phyloP scores from a whole-genome alignment of 192 early-diverging fungal genomes.

The Backusella luteola region DNA sequence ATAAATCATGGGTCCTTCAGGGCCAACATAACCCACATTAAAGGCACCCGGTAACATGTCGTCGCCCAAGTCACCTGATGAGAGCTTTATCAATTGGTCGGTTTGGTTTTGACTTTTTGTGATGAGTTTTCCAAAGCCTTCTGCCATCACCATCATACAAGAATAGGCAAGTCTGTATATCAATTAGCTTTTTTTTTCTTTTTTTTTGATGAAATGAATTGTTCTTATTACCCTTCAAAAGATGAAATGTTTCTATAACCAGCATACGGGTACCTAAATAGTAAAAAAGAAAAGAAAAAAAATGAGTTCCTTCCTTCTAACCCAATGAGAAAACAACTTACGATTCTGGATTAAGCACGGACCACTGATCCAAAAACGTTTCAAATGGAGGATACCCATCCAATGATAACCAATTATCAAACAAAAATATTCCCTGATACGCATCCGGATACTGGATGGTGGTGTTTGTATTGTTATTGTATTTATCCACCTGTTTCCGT shows the following conservation, averaged over 20 bases:
- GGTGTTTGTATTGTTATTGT: constrained; percentile 1
- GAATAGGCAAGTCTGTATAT: constrained; percentile 45
- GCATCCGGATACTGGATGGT: constrained; percentile 4
- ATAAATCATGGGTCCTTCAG: constrained; percentile 47
- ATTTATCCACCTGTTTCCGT: constrained; percentile 6
- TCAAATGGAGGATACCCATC: constrained; percentile 49
- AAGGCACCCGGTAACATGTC: constrained; percentile 36
- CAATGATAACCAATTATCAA: constrained; percentile 44
- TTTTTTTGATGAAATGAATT: background rate
- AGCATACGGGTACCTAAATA: constrained; percentile 42
- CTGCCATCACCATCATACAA: constrained; percentile 51
- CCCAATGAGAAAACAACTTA: constrained; percentile 10
- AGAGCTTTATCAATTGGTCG: constrained; percentile 27
- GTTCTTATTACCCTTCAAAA: constrained; percentile 39
- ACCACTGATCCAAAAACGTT: constrained; percentile 43
- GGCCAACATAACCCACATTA: constrained; percentile 50
- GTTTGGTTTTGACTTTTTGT: constrained; percentile 31
- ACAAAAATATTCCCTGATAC: constrained; percentile 42
- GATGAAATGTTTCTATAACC: constrained; percentile 44
- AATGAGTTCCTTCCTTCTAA: too few relatives aligned
- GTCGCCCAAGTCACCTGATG: constrained; percentile 33
- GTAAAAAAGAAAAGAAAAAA: background rate
- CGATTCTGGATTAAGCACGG: constrained; percentile 34
- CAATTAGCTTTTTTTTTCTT: background rate
- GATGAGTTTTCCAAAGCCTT: constrained; percentile 40